phyloP scores from a whole-genome alignment of 169 alveolate genomes.

The Pseudocohnilembus persalinus region DNA sequence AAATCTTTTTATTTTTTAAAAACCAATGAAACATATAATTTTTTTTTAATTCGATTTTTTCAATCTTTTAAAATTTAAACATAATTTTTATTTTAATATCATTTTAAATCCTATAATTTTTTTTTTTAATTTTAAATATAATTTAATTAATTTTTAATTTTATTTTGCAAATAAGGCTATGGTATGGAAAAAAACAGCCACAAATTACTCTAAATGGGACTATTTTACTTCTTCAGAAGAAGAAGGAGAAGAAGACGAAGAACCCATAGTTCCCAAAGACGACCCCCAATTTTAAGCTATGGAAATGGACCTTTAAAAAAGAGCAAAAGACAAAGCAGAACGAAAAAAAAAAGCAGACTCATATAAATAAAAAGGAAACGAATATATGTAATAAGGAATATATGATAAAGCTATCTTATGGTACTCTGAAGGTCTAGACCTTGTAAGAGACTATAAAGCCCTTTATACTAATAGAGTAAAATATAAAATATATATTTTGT shows the following conservation, averaged over 20 bases:
- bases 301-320: conserved; percentile 83
- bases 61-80: too few species aligned
- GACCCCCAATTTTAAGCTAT: conserved; percentile 89
- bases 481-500: too few species aligned
- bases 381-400: conserved; percentile 72
- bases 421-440: conserved; percentile 83
- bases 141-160: too few species aligned
- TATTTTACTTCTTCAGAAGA: conserved; percentile 79
- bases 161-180: conserved; percentile 15
- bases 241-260: conserved; percentile 67
- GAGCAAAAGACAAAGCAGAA: conserved; percentile 65
- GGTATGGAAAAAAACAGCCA: conserved; percentile 73
- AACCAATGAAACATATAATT: too few species aligned
- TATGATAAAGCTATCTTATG: conserved; percentile 80
- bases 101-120: too few species aligned
- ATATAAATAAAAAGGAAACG: conserved; percentile 79
- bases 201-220: conserved; percentile 88
- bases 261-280: conserved; percentile 81
- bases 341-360: conserved; percentile 77
- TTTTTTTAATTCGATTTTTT: too few species aligned
- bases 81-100: too few species aligned
- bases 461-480: conserved; percentile 80
- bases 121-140: too few species aligned
- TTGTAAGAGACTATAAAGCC: conserved; percentile 71
- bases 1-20: too few species aligned